These are phyloP conservation scores for Hanseniaspora lindneri DNA, from an alignment of 805 yeast species.

Conservation along the genomic window DNA sequence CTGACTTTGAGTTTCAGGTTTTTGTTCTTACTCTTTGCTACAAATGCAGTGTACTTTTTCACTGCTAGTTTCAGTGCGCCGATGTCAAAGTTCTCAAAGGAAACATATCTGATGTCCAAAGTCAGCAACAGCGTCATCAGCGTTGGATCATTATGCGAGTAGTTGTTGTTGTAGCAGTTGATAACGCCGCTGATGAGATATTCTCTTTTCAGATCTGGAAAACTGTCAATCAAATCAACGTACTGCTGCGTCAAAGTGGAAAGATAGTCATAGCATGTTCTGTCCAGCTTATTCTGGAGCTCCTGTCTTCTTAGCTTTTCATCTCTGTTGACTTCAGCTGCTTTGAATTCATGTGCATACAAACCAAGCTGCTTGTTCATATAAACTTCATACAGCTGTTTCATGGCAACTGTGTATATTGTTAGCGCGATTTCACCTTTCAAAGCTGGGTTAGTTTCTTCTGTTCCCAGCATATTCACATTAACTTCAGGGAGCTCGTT, in stretches of 20 bases:
- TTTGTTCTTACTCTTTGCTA: constrained; percentile 32
- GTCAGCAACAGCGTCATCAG: constrained; percentile 44
- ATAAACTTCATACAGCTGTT: constrained; percentile 32
- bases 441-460: constrained; percentile 71
- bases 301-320: constrained; percentile 21
- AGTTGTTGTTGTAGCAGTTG: constrained; percentile 33
- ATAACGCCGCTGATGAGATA: constrained; percentile 57
- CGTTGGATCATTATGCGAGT: constrained; percentile 23
- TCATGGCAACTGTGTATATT: constrained; percentile 55
- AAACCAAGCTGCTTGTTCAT: constrained; percentile 28
- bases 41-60: constrained; percentile 55
- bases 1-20: constrained; percentile 30
- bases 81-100: constrained; percentile 33
- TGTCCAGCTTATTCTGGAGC: constrained; percentile 18
- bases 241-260: constrained; percentile 37
- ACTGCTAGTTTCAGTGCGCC: constrained; percentile 56
- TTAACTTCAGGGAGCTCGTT: constrained; percentile 77
- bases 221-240: constrained; percentile 53
- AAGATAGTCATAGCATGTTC: constrained; percentile 25
- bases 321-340: constrained; percentile 26
- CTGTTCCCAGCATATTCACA: constrained; percentile 69
- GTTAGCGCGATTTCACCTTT: constrained; percentile 62
- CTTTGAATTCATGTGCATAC: constrained; percentile 27
- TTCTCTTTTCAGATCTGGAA: constrained; percentile 54
- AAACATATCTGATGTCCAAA: constrained; percentile 50